These are phyloP conservation scores for Aspergillus conjunctus DNA, from an alignment of 495 filamentous ascomycete genomes.

Conservation along the genomic window DNA sequence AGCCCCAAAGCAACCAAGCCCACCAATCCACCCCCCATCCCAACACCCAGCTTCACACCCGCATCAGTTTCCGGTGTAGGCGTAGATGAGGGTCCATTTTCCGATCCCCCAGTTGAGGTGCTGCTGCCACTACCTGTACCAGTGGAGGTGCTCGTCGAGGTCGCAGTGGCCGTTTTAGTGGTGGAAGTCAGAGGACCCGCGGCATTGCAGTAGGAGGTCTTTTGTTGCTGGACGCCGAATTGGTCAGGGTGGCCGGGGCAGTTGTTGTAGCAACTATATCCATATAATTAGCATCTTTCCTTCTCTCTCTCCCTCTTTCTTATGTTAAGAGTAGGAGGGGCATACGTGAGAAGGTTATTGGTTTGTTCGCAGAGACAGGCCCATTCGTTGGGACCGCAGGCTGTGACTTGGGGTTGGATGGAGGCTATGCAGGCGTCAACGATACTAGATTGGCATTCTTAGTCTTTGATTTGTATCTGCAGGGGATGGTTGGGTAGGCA, in stretches of 20 bases:
- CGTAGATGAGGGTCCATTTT: not conserved
- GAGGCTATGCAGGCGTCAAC: slow-evolving; percentile 35
- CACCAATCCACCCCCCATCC: not conserved
- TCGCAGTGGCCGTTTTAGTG: not conserved
- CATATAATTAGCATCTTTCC: not conserved
- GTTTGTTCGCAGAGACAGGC: slow-evolving; percentile 36
- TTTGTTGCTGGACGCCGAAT: slow-evolving; percentile 28
- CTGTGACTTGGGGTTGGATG: slow-evolving; percentile 26
- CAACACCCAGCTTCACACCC: not conserved
- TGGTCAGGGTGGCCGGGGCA: slow-evolving; percentile 37
- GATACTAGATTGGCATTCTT: slow-evolving; percentile 24
- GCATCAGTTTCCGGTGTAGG: not conserved
- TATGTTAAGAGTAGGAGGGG: not conserved
- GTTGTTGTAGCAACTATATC: slow-evolving; percentile 42
- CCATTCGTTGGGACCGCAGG: slow-evolving; percentile 34
- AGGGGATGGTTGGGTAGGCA: not conserved
- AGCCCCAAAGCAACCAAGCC: slow-evolving; percentile 6
- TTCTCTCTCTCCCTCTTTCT: slow-evolving; percentile 15
- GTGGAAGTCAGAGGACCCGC: slow-evolving; percentile 15
- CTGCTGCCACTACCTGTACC: not conserved
- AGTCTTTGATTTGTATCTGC: slow-evolving; percentile 1
- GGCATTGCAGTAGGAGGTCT: slow-evolving; percentile 38
- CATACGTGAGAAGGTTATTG: slow-evolving; percentile 37
- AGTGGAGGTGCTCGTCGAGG: not conserved
- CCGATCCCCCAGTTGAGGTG: not conserved